Evolutionary conservation across 2,329 filamentous ascomycete species (phyloP).

Genomic region (Scedosporium dehoogii): DNA sequence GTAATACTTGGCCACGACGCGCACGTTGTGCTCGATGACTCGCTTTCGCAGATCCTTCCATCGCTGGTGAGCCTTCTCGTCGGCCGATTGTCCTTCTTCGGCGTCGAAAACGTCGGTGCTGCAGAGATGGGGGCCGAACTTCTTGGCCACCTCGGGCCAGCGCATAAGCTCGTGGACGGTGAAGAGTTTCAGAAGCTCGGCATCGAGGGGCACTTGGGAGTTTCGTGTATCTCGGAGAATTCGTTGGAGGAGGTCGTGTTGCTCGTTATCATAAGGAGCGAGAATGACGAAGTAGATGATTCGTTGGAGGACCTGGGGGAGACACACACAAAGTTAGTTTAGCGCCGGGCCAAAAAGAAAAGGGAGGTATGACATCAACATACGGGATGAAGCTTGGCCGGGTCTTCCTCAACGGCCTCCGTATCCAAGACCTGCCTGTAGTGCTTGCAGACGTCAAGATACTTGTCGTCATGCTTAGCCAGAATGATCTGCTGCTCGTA

Average conservation of each 20-base stretch:
- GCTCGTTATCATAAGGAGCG: slow-evolving; percentile 95
- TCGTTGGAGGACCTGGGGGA: slow-evolving; percentile 67
- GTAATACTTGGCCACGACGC: slow-evolving; percentile 97
- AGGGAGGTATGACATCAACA: slow-evolving; percentile 20
- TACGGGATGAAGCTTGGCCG: slow-evolving; percentile 76
- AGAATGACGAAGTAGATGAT: slow-evolving; percentile 98
- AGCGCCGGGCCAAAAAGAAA: not conserved
- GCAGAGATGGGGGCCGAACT: slow-evolving; percentile 81
- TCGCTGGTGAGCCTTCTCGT: slow-evolving; percentile 72
- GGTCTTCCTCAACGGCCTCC: slow-evolving; percentile 85
- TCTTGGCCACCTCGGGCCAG: slow-evolving; percentile 86
- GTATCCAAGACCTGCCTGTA: slow-evolving; percentile 96
- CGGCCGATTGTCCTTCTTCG: slow-evolving; percentile 51
- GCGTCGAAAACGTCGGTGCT: slow-evolving; percentile 82
- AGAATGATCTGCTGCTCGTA: slow-evolving; percentile 96
- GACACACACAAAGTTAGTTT: slow-evolving; percentile 10
- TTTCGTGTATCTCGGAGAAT: slow-evolving; percentile 80
- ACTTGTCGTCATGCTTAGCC: slow-evolving; percentile 95
- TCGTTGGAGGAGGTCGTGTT: slow-evolving; percentile 92
- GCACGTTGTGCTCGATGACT: slow-evolving; percentile 98
- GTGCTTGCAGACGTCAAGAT: slow-evolving; percentile 95
- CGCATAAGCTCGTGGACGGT: slow-evolving; percentile 96
- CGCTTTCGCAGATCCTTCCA: slow-evolving; percentile 96
- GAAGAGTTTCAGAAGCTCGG: slow-evolving; percentile 84
- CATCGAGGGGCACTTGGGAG: slow-evolving; percentile 65